Evolutionary conservation across 2,329 filamentous ascomycete genomes (phyloP), one percentile per base, ranked within the genome.

Genomic region (Boeremia exigua): DNA sequence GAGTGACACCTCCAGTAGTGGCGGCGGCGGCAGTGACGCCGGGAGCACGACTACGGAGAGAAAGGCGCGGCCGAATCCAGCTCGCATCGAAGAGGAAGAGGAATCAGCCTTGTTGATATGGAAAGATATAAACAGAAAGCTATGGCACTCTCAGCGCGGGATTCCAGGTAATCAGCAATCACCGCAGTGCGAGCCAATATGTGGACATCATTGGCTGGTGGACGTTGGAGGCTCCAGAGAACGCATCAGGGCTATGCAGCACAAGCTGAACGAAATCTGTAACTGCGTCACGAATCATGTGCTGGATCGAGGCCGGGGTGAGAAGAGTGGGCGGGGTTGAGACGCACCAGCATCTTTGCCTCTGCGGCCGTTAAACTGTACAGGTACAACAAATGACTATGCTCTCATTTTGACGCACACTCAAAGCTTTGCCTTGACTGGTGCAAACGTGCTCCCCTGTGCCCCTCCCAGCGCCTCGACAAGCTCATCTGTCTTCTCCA

Each of bases 401-500:
- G 25, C 1, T 39, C 9, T 12, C 23, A 3, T 30, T 11, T 23
- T 6, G 8, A 33, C 9, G 19, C 8, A 12, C 3, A 3, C 42
- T 59, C 45, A 70, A 29, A 73, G 57, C 56, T 72, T 73, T 17
- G 69, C 55, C 34, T 62, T 71, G 5, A 69, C 50, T 0, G 70
- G 70, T 8, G 69, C 69, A 60, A 71, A 73, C 0, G 69, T 71
- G 15, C 59, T 69, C 2, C 70, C 70, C 25, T 67, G 57, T 1
- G 64, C 70, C 12, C 67, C 67, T 23, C 69, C 66, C 14, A 73
- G 48, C n/a, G 67, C 69, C 23, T 62, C 65, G 12, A 88, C 84
- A 59, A 89, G 82, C 56, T 78, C 75, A 76, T 90, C 88, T 2
- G 89, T 80, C 60, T 79, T 83, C 58, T 83, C 76, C 62, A 90